Conservation (phyloP, 1,139 yeast species). For the Saccharomycopsis crataegensis region DNA sequence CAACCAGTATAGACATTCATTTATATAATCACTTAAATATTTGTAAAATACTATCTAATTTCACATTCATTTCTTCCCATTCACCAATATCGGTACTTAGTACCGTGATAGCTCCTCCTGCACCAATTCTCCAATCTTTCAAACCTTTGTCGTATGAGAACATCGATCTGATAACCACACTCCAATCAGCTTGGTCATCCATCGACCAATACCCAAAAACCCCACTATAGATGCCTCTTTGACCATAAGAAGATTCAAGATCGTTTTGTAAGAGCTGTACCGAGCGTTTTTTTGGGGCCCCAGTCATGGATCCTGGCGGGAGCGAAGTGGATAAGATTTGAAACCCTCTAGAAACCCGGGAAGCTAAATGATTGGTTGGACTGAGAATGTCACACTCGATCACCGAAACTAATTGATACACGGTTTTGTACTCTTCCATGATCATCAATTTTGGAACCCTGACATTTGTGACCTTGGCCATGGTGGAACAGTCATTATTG, state of each 20-base stretch:
- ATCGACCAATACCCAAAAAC: constrained; percentile 94
- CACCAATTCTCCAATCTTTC: constrained; percentile 75
- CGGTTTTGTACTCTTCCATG: constrained; percentile 88
- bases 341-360: constrained; percentile 44
- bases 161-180: constrained; percentile 84
- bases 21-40: constrained; percentile 33
- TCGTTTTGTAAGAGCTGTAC: constrained; percentile 65
- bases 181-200: constrained; percentile 89
- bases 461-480: constrained; percentile 31
- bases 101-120: constrained; percentile 97
- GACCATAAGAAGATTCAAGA: constrained; percentile 30
- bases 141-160: constrained; percentile 44
- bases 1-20: too few species aligned
- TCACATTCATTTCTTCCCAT: constrained; percentile 87
- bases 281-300: constrained; percentile 94
- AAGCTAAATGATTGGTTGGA: neutral
- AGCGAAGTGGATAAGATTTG: constrained; percentile 72
- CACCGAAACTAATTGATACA: constrained; percentile 86
- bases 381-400: constrained; percentile 33
- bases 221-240: constrained; percentile 87
- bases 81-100: constrained; percentile 75
- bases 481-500: neutral
- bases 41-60: constrained; percentile 71
- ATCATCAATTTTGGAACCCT: constrained; percentile 74
- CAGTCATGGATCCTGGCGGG: constrained; percentile 99